Conservation (phyloP, 768 basidiomycete species). For the Pholiota conissans region DNA sequence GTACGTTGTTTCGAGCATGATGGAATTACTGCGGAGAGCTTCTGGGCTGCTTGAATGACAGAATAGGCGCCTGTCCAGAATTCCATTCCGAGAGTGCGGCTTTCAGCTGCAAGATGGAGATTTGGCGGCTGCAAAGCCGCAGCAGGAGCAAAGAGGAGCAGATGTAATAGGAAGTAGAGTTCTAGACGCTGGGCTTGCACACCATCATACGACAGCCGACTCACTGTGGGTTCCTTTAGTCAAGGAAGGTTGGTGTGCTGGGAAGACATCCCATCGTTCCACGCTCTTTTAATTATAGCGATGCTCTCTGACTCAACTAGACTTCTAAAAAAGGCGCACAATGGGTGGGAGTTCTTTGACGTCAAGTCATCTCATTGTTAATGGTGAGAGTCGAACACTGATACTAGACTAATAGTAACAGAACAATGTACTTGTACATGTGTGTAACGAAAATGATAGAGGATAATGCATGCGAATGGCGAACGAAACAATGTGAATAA, state of each 20-base stretch:
- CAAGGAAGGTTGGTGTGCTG: not conserved
- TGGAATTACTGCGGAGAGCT: too few relatives aligned
- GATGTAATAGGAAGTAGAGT: too few relatives aligned
- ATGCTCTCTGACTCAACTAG: not conserved
- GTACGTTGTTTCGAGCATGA: too few relatives aligned
- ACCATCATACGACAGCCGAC: too few relatives aligned
- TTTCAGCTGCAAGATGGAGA: too few relatives aligned
- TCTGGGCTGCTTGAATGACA: too few relatives aligned
- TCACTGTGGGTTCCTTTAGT: too few relatives aligned
- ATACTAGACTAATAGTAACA: not conserved
- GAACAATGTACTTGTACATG: slow-evolving; percentile 5
- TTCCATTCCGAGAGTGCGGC: too few relatives aligned
- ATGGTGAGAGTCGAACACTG: slow-evolving; percentile 4
- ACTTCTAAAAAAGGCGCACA: not conserved
- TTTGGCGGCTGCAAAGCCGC: too few relatives aligned
- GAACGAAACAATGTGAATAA: slow-evolving; percentile 18
- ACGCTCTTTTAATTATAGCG: not conserved
- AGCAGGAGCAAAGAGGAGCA: too few relatives aligned
- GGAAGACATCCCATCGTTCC: not conserved
- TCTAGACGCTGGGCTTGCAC: too few relatives aligned
- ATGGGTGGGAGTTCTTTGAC: not conserved
- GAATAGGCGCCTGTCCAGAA: too few relatives aligned
- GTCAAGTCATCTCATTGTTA: slow-evolving; percentile 6
- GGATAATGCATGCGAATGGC: slow-evolving; percentile 9
- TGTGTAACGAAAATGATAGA: not conserved